Base-by-base conservation (phyloP, 1,284 basidiomycete species). In the Flammula alnicola region DNA sequence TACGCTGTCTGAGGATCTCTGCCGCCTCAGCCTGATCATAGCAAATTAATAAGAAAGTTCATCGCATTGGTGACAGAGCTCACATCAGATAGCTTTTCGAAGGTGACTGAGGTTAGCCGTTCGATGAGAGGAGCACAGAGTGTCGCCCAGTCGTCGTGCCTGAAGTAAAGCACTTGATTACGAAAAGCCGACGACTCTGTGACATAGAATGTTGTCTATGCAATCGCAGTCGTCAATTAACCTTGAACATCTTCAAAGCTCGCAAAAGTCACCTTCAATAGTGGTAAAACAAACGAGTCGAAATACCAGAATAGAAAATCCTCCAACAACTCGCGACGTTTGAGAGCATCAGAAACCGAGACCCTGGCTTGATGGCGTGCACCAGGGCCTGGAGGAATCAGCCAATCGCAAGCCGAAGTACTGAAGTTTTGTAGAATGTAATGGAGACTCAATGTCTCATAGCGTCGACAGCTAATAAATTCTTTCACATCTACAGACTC, bases 301-400 rank as follows among this genome's bases (percentile, higher is more conserved):
- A 98, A 93, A 53, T 95, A 86, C 95, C 95, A 99, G 64, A 86
- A 91, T 5, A 98, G 53, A 59, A 96, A 91, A 48, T 96, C 92
- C 61, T 91, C 82, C 0, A 94, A 65, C 9, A 98, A 69, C 61
- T 91, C 81, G n/a, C 80, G 75, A 7, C 91, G 80, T 64, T 91
- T 93, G 20, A 81, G 59, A 1, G 81, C 71, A 59, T 97, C 95
- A 0, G 82, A 81, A 1, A 82, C 78, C 2, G 84, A 74, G 0
- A 85, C 77, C 38, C 83, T 73, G 8, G 60, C 58, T 50, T 83
- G 80, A 36, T 66, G 63, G 12, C 50, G 55, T 9, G 63, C 61
- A 2, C 67, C 68, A 5, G 59, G 37, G 3, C 76, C 73, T 0
- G 72, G 63, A 0, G 81, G 82, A 35, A 74, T 74, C 1, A 93